These are phyloP conservation scores for Centella asiatica DNA, from an alignment of 129 eudicot genomes.

Conservation along the genomic window DNA sequence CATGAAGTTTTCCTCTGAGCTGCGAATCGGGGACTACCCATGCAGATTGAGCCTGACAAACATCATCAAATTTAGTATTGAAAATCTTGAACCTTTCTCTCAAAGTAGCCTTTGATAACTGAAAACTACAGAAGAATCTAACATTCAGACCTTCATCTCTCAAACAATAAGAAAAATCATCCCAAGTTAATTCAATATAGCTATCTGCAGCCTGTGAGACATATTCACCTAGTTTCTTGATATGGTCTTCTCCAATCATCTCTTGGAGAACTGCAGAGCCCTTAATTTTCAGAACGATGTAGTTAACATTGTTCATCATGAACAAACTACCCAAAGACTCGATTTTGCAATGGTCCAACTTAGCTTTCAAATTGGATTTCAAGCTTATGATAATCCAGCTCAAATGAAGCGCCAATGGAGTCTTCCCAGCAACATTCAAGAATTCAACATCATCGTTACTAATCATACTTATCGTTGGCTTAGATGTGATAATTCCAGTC, in stretches of 20 bases:
- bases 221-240: neutral
- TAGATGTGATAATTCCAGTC: slow-evolving; percentile 9
- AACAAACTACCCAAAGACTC: slow-evolving; percentile 15
- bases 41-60: slow-evolving; percentile 1
- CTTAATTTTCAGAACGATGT: slow-evolving; percentile 12
- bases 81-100: slow-evolving; percentile 19
- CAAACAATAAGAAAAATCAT: slow-evolving; percentile 17
- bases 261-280: neutral
- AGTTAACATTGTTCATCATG: slow-evolving; percentile 24
- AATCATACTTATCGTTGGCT: slow-evolving; percentile 8
- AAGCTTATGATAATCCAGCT: slow-evolving; percentile 20
- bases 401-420: slow-evolving; percentile 22
- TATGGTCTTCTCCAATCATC: slow-evolving; percentile 15
- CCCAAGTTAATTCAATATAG: slow-evolving; percentile 8
- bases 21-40: slow-evolving; percentile 21
- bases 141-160: slow-evolving; percentile 16
- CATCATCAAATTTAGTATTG: slow-evolving; percentile 17
- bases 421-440: neutral
- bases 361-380: slow-evolving; percentile 8
- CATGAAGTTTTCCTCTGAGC: slow-evolving; percentile 18
- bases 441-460: neutral
- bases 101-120: slow-evolving; percentile 14
- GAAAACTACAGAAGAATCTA: neutral
- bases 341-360: slow-evolving; percentile 11
- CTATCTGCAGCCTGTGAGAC: neutral